These are phyloP conservation scores for Suhomyces bokatorum DNA, from an alignment of 1,139 yeast species.

Conservation along the genomic window DNA sequence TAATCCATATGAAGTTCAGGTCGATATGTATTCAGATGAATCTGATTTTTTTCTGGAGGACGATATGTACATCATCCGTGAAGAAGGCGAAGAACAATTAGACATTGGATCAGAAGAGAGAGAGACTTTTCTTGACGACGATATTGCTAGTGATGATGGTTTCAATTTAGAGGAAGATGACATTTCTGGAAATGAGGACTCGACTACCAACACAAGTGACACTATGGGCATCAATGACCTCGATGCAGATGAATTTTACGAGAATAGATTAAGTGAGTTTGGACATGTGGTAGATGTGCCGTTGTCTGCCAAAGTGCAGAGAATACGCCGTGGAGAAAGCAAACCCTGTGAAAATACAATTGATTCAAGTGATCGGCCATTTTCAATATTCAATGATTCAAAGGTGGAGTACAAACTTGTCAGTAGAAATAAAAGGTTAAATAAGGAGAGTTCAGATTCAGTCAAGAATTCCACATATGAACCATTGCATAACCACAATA, in stretches of 20 bases:
- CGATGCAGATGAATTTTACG: constrained; percentile 6
- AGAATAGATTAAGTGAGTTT: neutral
- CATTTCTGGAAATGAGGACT: neutral
- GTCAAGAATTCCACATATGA: constrained; percentile 2
- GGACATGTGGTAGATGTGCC: neutral
- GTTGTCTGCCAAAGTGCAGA: constrained; percentile 1
- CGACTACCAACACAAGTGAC: neutral
- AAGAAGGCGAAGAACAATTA: neutral
- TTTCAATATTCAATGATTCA: neutral
- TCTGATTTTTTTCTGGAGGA: neutral
- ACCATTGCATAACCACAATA: constrained; percentile 29
- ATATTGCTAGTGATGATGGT: no score
- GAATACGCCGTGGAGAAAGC: neutral
- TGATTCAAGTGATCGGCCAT: neutral
- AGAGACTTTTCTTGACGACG: neutral
- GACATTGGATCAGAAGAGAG: neutral
- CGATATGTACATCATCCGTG: neutral
- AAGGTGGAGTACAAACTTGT: neutral
- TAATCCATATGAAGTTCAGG: no score
- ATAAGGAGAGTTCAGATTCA: neutral
- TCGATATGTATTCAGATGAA: neutral
- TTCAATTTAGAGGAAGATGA: no score
- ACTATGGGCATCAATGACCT: constrained; percentile 7
- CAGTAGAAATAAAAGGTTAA: neutral
- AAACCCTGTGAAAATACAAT: neutral